Percentiles rank a stretch among this genome's conserved stretches.
Evolutionary conservation across 2,329 filamentous ascomycete species (phyloP).

Genomic region (Pyrenophora seminiperda): DNA sequence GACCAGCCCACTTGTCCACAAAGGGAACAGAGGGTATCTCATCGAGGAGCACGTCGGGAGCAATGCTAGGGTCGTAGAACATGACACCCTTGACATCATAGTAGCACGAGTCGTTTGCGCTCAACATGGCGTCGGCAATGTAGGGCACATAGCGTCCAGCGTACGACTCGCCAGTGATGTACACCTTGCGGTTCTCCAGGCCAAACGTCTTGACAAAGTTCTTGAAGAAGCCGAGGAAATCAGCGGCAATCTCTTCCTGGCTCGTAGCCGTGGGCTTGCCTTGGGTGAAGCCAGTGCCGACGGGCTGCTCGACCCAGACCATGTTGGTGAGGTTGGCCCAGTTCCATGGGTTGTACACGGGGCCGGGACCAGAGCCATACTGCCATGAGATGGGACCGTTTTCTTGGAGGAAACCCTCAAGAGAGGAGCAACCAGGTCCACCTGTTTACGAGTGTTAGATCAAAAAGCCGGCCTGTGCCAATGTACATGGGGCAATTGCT

Average conservation of each 20-base stretch:
- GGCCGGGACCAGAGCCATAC: slow-evolving; percentile 45
- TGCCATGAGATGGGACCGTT: slow-evolving; percentile 56
- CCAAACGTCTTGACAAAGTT: slow-evolving; percentile 75
- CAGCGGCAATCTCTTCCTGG: slow-evolving; percentile 69
- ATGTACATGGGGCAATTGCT: neutral
- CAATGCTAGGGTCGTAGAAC: slow-evolving; percentile 73
- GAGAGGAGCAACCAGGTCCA: slow-evolving; percentile 54
- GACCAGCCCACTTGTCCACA: slow-evolving; percentile 63
- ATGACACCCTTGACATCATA: slow-evolving; percentile 71
- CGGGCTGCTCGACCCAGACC: slow-evolving; percentile 74
- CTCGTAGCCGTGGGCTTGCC: slow-evolving; percentile 67
- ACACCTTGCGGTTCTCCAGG: slow-evolving; percentile 70
- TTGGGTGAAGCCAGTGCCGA: slow-evolving; percentile 70
- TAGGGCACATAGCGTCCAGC: slow-evolving; percentile 70
- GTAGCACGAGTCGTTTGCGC: slow-evolving; percentile 67
- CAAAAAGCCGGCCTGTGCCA: no score
- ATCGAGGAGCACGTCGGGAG: slow-evolving; percentile 57
- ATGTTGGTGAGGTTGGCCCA: slow-evolving; percentile 69
- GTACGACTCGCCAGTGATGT: slow-evolving; percentile 75
- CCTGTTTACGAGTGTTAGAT: slow-evolving; percentile 5
- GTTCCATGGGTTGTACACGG: slow-evolving; percentile 52
- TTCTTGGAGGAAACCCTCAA: slow-evolving; percentile 57
- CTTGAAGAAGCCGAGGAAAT: slow-evolving; percentile 79
- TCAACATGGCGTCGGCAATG: slow-evolving; percentile 73
- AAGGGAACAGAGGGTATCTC: slow-evolving; percentile 63